Percentiles rank a stretch among this genome's conserved stretches.
Evolutionary conservation across 345 rosid species (phyloP).

Genomic region (Eutrema japonicum): DNA sequence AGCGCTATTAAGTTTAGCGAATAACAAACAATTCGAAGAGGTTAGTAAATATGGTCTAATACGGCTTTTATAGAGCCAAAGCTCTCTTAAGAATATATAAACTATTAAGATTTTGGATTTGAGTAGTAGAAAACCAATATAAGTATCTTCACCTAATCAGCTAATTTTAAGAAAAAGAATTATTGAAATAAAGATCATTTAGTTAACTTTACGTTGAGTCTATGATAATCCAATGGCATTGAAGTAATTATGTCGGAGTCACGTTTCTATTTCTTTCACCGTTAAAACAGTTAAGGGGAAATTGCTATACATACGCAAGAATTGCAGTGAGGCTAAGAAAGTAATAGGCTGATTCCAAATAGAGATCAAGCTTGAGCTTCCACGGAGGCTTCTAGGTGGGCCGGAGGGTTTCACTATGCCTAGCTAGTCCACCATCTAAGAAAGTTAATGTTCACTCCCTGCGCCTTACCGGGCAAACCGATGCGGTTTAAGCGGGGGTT

Average conservation of each 20-base stretch:
- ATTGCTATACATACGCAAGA: not conserved
- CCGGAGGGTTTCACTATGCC: not conserved
- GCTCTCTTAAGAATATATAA: too few species aligned
- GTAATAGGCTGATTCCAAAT: not conserved
- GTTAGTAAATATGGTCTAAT: too few species aligned
- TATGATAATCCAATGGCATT: not conserved
- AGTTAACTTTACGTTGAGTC: too few species aligned
- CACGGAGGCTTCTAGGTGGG: not conserved
- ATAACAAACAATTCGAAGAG: too few species aligned
- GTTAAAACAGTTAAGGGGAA: slow-evolving; percentile 4
- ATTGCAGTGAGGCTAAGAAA: too few species aligned
- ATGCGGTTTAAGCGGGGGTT: not conserved
- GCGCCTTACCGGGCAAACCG: not conserved
- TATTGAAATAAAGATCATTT: too few species aligned
- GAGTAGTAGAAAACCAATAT: too few species aligned
- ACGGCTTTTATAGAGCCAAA: too few species aligned
- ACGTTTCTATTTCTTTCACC: not conserved
- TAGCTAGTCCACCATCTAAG: slow-evolving; percentile 2
- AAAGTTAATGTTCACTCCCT: not conserved
- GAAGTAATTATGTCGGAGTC: not conserved
- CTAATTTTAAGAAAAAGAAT: too few species aligned
- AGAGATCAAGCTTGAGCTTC: not conserved
- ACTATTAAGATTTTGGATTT: too few species aligned
- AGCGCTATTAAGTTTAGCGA: too few species aligned
- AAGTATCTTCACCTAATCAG: too few species aligned